Conservation (phyloP, 1,284 basidiomycete species). For the Boletus albobrunnescens region DNA sequence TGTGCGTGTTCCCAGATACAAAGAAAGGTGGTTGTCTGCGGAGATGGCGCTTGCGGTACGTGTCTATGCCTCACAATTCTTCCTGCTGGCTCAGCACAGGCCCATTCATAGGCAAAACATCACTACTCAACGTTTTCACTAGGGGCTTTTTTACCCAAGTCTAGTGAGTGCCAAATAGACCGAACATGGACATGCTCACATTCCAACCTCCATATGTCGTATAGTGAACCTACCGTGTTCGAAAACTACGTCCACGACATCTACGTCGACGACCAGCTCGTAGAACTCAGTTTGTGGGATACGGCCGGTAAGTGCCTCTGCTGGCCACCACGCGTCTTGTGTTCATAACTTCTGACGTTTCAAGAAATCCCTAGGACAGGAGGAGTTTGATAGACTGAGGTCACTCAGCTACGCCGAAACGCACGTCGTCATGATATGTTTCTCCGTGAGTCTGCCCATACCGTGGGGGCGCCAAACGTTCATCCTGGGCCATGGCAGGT, state of each 20-base stretch:
- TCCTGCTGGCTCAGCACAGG: slow-evolving; percentile 20
- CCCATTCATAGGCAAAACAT: slow-evolving; percentile 62
- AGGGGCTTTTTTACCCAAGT: slow-evolving; percentile 85
- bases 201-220: not conserved
- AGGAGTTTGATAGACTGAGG: slow-evolving; percentile 91
- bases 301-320: slow-evolving; percentile 71
- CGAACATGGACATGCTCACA: not conserved
- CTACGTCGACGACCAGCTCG: slow-evolving; percentile 74
- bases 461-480: too few species aligned
- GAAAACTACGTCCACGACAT: slow-evolving; percentile 91
- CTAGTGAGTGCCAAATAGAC: slow-evolving; percentile 54
- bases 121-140: slow-evolving; percentile 80
- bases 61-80: slow-evolving; percentile 2
- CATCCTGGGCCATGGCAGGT: slow-evolving; percentile 60
- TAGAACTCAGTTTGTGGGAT: slow-evolving; percentile 94
- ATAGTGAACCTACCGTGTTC: slow-evolving; percentile 86
- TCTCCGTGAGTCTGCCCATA: slow-evolving; percentile 60
- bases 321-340: slow-evolving; percentile 2
- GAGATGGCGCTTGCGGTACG: slow-evolving; percentile 89
- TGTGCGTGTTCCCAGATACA: slow-evolving; percentile 42
- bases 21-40: slow-evolving; percentile 79
- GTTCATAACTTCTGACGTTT: slow-evolving; percentile 28
- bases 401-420: slow-evolving; percentile 93
- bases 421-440: slow-evolving; percentile 92
- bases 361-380: slow-evolving; percentile 65